Evolutionary conservation across 352 stramenopile genomes (phyloP).

Genomic region (Hyphochytrium catenoides): DNA sequence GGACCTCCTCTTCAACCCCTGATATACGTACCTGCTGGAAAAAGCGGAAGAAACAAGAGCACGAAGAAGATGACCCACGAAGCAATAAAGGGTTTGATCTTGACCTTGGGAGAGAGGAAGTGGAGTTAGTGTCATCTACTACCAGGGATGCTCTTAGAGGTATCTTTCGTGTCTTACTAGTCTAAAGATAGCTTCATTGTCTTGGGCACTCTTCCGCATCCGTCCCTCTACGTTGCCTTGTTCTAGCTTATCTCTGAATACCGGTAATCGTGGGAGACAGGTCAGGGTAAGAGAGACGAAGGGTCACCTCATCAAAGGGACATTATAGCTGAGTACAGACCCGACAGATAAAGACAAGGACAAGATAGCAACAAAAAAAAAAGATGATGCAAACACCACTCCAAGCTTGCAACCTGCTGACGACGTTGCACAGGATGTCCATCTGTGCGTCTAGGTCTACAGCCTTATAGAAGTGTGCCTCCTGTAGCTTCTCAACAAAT

Average conservation of each 20-base stretch:
- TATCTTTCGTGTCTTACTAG: too few species aligned
- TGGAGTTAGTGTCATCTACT: too few species aligned
- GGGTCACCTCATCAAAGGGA: too few species aligned
- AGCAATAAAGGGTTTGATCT: slow-evolving; percentile 37
- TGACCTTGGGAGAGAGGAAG: slow-evolving; percentile 22
- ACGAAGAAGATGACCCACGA: slow-evolving; percentile 41
- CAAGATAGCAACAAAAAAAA: slow-evolving; percentile 5
- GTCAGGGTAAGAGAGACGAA: too few species aligned
- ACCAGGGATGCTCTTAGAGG: too few species aligned
- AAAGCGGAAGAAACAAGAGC: slow-evolving; percentile 37
- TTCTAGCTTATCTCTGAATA: slow-evolving; percentile 43
- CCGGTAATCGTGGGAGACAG: neutral
- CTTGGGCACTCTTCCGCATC: too few species aligned
- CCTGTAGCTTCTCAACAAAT: slow-evolving; percentile 4
- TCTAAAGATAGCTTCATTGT: too few species aligned
- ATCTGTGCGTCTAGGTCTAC: slow-evolving; percentile 6
- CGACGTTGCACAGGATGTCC: too few species aligned
- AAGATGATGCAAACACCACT: neutral
- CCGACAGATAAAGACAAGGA: slow-evolving; percentile 8
- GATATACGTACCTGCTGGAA: slow-evolving; percentile 27
- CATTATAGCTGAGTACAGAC: slow-evolving; percentile 6
- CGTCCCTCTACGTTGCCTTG: slow-evolving; percentile 59
- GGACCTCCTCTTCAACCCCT: too few species aligned
- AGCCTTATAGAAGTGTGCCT: slow-evolving; percentile 7
- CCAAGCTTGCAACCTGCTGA: too few species aligned